Percentiles rank a stretch among this genome's conserved stretches.
Evolutionary conservation across 2,329 filamentous ascomycete genomes (phyloP).

Genomic region (Xylariaceae sp.): DNA sequence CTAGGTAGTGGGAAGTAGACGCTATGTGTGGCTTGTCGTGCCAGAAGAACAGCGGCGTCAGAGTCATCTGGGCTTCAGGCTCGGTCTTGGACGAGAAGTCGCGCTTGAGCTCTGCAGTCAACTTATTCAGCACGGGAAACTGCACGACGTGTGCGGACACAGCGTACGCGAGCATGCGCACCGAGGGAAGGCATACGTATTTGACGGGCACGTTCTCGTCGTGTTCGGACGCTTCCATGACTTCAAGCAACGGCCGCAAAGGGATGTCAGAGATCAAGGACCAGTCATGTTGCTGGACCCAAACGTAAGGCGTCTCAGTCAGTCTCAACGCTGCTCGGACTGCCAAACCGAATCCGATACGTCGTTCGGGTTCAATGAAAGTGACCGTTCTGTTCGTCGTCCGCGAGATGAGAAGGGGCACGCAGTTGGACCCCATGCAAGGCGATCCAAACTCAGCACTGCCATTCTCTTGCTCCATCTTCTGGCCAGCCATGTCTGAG

Average conservation of each 20-base stretch:
- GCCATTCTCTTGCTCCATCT: constrained; percentile 16
- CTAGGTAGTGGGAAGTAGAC: constrained; percentile 44
- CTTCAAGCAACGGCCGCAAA: constrained; percentile 36
- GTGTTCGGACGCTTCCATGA: constrained; percentile 36
- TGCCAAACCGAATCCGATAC: constrained; percentile 49
- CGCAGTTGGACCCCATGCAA: constrained; percentile 23
- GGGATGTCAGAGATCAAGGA: constrained; percentile 42
- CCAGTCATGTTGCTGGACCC: constrained; percentile 58
- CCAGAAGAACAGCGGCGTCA: constrained; percentile 56
- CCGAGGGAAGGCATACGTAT: constrained; percentile 50
- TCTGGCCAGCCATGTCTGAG: neutral
- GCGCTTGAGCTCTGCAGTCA: constrained; percentile 39
- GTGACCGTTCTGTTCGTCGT: constrained; percentile 34
- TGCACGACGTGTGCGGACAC: constrained; percentile 39
- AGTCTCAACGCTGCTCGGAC: constrained; percentile 47
- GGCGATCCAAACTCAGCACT: constrained; percentile 46
- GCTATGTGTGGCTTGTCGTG: constrained; percentile 55
- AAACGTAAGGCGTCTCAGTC: constrained; percentile 46
- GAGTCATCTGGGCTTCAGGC: constrained; percentile 28
- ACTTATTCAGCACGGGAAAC: constrained; percentile 36
- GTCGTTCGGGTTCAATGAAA: constrained; percentile 43
- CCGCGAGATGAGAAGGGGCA: constrained; percentile 32
- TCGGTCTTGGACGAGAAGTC: constrained; percentile 28
- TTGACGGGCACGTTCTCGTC: constrained; percentile 35
- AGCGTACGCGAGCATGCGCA: constrained; percentile 49